phyloP scores from a whole-genome alignment of 2,329 filamentous ascomycete species.

The Fonsecaea multimorphosa region DNA sequence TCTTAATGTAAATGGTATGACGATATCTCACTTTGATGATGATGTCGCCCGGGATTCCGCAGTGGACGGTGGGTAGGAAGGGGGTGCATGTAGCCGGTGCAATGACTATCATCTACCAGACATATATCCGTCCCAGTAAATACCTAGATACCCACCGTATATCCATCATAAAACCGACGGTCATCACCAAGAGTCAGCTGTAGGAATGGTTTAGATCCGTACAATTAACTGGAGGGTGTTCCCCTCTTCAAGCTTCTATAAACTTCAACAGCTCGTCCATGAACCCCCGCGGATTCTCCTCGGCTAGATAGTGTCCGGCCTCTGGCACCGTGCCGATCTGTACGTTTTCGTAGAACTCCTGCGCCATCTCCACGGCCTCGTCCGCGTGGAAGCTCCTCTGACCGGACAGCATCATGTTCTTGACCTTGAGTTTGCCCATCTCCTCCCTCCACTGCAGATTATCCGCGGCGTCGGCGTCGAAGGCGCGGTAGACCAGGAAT shows the following conservation, averaged over 20 bases:
- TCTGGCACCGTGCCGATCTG: neutral
- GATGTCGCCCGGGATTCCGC: too few species aligned
- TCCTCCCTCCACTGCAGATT: neutral
- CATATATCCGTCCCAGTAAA: too few species aligned
- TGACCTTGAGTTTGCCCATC: neutral
- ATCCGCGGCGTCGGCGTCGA: slow-evolving; percentile 4
- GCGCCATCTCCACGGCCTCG: neutral
- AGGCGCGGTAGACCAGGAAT: slow-evolving; percentile 1
- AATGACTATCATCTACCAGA: too few species aligned
- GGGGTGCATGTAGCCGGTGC: too few species aligned
- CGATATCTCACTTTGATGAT: too few species aligned
- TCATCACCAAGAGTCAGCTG: too few species aligned
- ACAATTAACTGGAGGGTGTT: too few species aligned
- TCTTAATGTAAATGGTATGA: too few species aligned
- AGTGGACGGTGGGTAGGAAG: too few species aligned
- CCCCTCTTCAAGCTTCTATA: neutral
- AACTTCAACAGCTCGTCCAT: neutral
- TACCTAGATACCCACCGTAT: too few species aligned
- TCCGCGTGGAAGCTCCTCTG: neutral
- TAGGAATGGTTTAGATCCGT: too few species aligned
- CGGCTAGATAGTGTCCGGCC: neutral
- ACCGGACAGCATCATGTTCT: slow-evolving; percentile 6
- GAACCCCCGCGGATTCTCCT: neutral
- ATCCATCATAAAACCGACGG: too few species aligned
- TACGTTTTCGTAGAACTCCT: neutral